phyloP scores from a whole-genome alignment of 2,329 filamentous ascomycete genomes.

The Aspergillus vadensis region DNA sequence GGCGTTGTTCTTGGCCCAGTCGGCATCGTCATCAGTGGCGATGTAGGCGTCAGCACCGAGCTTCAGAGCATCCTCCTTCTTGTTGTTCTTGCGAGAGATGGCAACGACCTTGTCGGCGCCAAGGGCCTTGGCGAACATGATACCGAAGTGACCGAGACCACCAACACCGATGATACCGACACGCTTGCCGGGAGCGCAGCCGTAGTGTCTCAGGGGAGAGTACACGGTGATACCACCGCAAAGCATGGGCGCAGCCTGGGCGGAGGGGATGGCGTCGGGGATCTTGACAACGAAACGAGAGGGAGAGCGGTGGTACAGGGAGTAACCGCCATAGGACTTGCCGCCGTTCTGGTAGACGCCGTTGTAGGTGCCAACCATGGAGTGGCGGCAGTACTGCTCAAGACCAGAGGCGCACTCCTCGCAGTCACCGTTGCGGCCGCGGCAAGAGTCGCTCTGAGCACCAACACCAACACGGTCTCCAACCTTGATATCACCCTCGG shows the following conservation, averaged over 20 bases:
- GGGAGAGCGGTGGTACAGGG: slow-evolving; percentile 56
- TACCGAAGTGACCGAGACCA: slow-evolving; percentile 20
- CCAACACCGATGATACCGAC: slow-evolving; percentile 19
- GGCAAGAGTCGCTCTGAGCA: slow-evolving; percentile 60
- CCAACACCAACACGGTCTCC: slow-evolving; percentile 56
- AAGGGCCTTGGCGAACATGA: slow-evolving; percentile 22
- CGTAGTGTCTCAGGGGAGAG: slow-evolving; percentile 20
- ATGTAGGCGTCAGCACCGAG: slow-evolving; percentile 60
- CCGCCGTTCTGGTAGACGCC: slow-evolving; percentile 50
- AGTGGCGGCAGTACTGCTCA: slow-evolving; percentile 35
- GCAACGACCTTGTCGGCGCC: slow-evolving; percentile 55
- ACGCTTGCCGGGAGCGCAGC: slow-evolving; percentile 21
- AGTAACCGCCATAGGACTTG: slow-evolving; percentile 69
- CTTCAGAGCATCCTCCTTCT: slow-evolving; percentile 55
- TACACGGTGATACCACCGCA: slow-evolving; percentile 23
- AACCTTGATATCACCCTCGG: slow-evolving; percentile 33
- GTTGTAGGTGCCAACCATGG: slow-evolving; percentile 34
- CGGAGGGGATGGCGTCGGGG: slow-evolving; percentile 19
- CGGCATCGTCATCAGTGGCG: slow-evolving; percentile 56
- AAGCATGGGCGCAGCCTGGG: slow-evolving; percentile 21
- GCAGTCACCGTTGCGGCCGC: slow-evolving; percentile 47
- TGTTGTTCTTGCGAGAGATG: slow-evolving; percentile 54
- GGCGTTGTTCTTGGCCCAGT: slow-evolving; percentile 54
- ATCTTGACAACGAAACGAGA: slow-evolving; percentile 61
- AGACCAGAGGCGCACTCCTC: slow-evolving; percentile 52